Evolutionary conservation across 2,329 filamentous ascomycete genomes (phyloP), one percentile per base, ranked within the genome.

Genomic region (Hymenoscyphus infarciens): DNA sequence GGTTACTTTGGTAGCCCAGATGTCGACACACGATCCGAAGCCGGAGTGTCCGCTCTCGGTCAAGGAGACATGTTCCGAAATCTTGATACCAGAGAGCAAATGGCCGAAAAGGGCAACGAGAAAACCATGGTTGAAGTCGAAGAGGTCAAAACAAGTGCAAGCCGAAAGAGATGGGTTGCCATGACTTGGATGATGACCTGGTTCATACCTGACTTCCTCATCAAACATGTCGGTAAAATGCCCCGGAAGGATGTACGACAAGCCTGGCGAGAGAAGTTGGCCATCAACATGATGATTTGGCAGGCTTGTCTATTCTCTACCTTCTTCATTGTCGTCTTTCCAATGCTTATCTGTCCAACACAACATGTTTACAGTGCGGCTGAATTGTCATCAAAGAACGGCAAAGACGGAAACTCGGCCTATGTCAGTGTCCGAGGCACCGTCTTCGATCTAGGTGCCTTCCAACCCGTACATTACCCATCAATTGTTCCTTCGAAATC

Each of bases 281-380:
- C 95, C 60, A 99, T 99, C 82, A 99, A 99, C 80, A 82, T 99
- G 75, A 83, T 98, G 73, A 99, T 99, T 74, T 99, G 96, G 95
- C 79, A 94, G 62, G 85, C 83, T 74, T 98, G 94, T 77, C 80
- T 79, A 16, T 77, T 90, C 57, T 87, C 91, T 31, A 84, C 89
- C 61, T 99, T 99, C 80, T 90, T 99, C 81, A 92, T 98, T 72
- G 83, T 98, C 64, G 83, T 87, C 61, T 96, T 99, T 73, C 96
- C 96, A 0, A 79, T 82, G 68, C 78, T 98, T 67, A 92, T 99
- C 72, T 99, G 95, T 76, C 95, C 95, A 0, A 94, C 82, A 22
- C 95, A 99, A 74, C 79, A 96, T 72, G 92, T 99, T 58, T 98
- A 84, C 77, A 95, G 91, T 57, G 80, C 88, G 1, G 78, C 83